Conservation (phyloP, 768 basidiomycete genomes). For the Kwoniella newhampshirensis region DNA sequence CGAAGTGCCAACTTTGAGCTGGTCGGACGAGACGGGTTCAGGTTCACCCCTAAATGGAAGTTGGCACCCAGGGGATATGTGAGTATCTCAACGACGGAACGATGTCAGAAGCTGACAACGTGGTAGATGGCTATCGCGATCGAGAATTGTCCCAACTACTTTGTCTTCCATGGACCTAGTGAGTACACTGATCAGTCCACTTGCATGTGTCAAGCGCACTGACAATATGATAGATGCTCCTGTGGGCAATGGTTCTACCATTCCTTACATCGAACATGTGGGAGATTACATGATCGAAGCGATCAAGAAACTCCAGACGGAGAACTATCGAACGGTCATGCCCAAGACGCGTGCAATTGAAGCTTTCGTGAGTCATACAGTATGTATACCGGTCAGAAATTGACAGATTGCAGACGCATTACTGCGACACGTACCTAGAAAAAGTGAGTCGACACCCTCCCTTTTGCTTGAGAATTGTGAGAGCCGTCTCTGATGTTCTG, state of each 20-base stretch:
- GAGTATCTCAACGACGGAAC: not conserved
- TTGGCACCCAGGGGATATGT: not conserved
- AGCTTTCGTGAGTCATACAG: not conserved
- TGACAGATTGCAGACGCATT: not conserved
- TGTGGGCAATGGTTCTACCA: conserved; percentile 1
- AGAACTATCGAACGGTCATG: not conserved
- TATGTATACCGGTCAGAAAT: not conserved
- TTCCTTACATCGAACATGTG: conserved; percentile 2
- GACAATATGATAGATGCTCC: conserved; percentile 1
- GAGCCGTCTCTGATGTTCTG: not conserved
- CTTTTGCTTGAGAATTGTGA: too few species aligned
- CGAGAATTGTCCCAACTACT: conserved; percentile 4
- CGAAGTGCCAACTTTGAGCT: conserved; percentile 2
- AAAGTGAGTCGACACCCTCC: not conserved
- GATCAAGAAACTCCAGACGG: not conserved
- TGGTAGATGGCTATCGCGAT: not conserved
- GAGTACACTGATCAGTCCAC: not conserved
- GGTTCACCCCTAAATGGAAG: not conserved
- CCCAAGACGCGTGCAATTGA: not conserved
- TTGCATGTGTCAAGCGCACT: not conserved
- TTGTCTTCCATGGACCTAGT: conserved; percentile 4
- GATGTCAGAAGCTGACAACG: too few species aligned
- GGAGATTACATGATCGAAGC: conserved; percentile 3
- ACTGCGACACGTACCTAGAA: conserved; percentile 1
- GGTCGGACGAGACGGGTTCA: not conserved